phyloP scores from a whole-genome alignment of 306 rosid genomes.

The Glycine tomentella region DNA sequence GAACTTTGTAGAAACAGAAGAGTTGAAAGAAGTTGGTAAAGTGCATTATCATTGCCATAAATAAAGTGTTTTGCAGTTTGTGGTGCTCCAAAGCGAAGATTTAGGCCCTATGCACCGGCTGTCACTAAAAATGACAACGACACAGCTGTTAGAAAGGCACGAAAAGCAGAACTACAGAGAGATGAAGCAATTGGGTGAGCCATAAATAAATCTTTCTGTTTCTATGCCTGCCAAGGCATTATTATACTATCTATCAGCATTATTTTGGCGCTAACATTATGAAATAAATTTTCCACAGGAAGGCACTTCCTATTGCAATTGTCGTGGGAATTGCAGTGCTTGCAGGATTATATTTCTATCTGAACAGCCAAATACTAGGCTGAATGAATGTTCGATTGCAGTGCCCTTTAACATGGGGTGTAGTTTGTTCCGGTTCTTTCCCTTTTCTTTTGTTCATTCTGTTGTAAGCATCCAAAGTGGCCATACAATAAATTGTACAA shows the following conservation, averaged over 20 bases:
- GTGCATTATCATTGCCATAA: background rate
- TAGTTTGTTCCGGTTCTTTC: background rate
- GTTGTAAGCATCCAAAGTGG: background rate
- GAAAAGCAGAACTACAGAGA: slow-evolving; percentile 68
- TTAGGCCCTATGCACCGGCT: slow-evolving; percentile 64
- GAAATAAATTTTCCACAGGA: slow-evolving; percentile 52
- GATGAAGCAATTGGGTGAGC: slow-evolving; percentile 79
- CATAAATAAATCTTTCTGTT: background rate
- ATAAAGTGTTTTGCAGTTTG: slow-evolving; percentile 62
- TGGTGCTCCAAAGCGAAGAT: slow-evolving; percentile 89
- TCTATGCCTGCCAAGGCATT: background rate
- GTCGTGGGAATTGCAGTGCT: slow-evolving; percentile 73
- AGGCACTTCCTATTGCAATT: slow-evolving; percentile 70
- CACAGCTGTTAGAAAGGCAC: slow-evolving; percentile 56
- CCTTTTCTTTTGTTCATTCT: slow-evolving; percentile 23
- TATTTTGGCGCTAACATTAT: background rate
- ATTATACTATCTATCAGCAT: background rate
- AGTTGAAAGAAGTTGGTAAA: background rate
- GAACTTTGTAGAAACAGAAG: background rate
- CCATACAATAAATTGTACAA: background rate
- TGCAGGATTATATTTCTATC: slow-evolving; percentile 71
- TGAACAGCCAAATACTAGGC: slow-evolving; percentile 56
- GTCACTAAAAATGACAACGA: slow-evolving; percentile 62
- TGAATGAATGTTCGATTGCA: background rate
- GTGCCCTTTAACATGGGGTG: no score